Conservation (phyloP, 2,329 filamentous ascomycete species). For the Lojkania enalia region DNA sequence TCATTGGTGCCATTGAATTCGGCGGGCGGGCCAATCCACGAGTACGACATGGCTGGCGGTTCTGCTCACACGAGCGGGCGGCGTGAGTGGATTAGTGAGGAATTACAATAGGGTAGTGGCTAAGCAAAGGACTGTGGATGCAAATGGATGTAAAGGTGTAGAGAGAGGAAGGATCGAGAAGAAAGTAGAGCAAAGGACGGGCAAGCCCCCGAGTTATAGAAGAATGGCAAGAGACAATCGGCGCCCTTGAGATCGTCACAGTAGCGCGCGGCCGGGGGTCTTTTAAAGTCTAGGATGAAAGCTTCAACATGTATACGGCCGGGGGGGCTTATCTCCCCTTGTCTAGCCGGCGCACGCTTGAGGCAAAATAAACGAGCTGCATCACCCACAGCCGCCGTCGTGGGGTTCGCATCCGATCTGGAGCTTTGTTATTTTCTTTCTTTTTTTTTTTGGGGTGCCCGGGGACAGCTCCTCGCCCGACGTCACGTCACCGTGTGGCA, state of each 20-base stretch:
- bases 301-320: conserved; percentile 16
- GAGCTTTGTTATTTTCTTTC: conserved; percentile 37
- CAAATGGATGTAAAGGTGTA: conserved; percentile 16
- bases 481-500: conserved; percentile 27
- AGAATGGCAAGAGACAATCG: conserved; percentile 27
- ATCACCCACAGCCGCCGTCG: conserved; percentile 39
- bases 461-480: conserved; percentile 22
- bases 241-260: conserved; percentile 32
- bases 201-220: conserved; percentile 37
- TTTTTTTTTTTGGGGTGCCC: too few species aligned
- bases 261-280: conserved; percentile 34
- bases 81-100: conserved; percentile 11
- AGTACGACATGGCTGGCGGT: conserved; percentile 51
- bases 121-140: conserved; percentile 15
- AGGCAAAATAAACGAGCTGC: conserved; percentile 42
- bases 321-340: conserved; percentile 40
- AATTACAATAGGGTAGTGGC: conserved; percentile 6
- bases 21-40: conserved; percentile 51
- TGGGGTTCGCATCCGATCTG: conserved; percentile 43
- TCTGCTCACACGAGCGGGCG: conserved; percentile 5
- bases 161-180: conserved; percentile 9
- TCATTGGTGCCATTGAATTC: conserved; percentile 59
- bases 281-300: conserved; percentile 34
- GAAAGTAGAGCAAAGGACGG: conserved; percentile 20
- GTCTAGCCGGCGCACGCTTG: conserved; percentile 35